Evolutionary conservation across 83 land plant species (phyloP).

Genomic region (Picea mariana): DNA sequence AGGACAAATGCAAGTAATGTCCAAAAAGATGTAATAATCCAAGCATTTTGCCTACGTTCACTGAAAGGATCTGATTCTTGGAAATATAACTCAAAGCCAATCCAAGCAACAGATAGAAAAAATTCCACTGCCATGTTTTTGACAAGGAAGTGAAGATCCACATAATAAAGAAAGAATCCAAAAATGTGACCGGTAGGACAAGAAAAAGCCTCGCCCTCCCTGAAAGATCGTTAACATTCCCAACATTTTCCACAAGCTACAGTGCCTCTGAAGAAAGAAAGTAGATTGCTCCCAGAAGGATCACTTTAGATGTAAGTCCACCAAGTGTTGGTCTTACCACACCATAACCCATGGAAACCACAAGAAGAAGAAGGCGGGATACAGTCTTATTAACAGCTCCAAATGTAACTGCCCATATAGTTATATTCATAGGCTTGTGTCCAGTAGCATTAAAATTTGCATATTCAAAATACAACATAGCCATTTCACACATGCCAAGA

Average conservation of each 20-base stretch:
- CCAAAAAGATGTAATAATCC: too few species aligned
- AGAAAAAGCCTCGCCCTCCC: conserved; percentile 29
- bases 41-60: too few species aligned
- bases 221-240: conserved; percentile 35
- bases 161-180: conserved; percentile 42
- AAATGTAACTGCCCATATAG: conserved; percentile 42
- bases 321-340: conserved; percentile 41
- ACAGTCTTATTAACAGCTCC: conserved; percentile 44
- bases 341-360: conserved; percentile 54
- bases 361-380: conserved; percentile 39
- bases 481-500: conserved; percentile 41
- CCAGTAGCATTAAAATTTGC: conserved; percentile 47
- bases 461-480: conserved; percentile 44
- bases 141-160: conserved; percentile 50
- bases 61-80: too few species aligned
- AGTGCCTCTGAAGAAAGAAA: conserved; percentile 41
- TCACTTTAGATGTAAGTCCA: conserved; percentile 37
- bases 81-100: too few species aligned
- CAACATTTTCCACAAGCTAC: conserved; percentile 43
- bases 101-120: too few species aligned
- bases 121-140: too few species aligned
- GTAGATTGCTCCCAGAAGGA: conserved; percentile 29
- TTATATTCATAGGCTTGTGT: conserved; percentile 32
- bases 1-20: too few species aligned
- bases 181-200: conserved; percentile 38